phyloP scores from a whole-genome alignment of 2,329 filamentous ascomycete species.

The Sporothrix luriei region DNA sequence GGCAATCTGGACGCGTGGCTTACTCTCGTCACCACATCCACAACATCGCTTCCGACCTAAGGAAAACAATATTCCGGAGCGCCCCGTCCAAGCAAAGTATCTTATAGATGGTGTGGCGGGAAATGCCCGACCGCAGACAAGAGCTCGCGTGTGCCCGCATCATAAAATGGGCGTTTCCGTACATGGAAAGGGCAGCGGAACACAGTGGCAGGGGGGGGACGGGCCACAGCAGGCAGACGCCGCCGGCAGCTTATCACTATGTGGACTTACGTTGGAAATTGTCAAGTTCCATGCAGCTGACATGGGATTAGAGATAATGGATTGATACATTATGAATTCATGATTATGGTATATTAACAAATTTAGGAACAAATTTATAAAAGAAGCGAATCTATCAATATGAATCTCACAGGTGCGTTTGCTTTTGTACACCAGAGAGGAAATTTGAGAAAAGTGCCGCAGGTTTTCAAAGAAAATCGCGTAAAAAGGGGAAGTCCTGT shows the following conservation, averaged over 20 bases:
- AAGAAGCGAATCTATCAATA: not conserved
- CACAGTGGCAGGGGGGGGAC: not conserved
- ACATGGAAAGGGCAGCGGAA: slow-evolving; percentile 21
- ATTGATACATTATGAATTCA: not conserved
- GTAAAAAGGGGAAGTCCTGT: not conserved
- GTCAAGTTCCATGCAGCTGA: not conserved
- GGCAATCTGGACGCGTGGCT: slow-evolving; percentile 21
- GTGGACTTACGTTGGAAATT: not conserved
- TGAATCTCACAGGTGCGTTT: not conserved
- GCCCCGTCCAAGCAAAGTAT: slow-evolving; percentile 25
- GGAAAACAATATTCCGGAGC: slow-evolving; percentile 26
- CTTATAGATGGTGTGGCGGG: slow-evolving; percentile 30
- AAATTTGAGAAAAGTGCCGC: not conserved
- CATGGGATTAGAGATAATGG: no score
- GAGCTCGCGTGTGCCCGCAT: slow-evolving; percentile 10
- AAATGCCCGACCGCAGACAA: slow-evolving; percentile 26
- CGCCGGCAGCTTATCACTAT: not conserved
- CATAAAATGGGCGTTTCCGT: slow-evolving; percentile 20
- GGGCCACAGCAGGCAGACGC: not conserved
- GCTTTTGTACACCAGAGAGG: not conserved
- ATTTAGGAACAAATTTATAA: not conserved
- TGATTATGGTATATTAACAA: slow-evolving; percentile 8
- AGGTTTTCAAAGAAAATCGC: not conserved
- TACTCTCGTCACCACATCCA: slow-evolving; percentile 22
- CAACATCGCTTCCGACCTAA: slow-evolving; percentile 18